Conservation (phyloP, 208 protist species). For the Leishmania martiniquensis region DNA sequence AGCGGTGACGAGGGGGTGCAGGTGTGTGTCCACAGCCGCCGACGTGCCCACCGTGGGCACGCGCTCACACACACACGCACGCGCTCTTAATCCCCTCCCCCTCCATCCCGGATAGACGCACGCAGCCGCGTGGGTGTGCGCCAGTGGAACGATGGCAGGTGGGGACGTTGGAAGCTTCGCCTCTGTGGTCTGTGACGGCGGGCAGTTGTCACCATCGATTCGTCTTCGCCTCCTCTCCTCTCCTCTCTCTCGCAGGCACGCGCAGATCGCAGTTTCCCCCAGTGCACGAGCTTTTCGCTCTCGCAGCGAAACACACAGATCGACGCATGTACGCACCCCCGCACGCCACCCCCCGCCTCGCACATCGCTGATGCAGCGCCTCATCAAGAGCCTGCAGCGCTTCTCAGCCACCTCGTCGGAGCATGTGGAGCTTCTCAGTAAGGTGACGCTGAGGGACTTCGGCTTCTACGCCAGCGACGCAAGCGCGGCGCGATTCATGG, state of each 20-base stretch:
- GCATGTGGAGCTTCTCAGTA: slow-evolving; percentile 28
- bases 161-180: neutral
- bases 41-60: too few species aligned
- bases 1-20: too few species aligned
- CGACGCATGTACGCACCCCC: neutral
- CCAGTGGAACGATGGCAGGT: neutral
- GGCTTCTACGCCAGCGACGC: slow-evolving; percentile 52
- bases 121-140: neutral
- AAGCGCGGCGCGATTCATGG: slow-evolving; percentile 28
- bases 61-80: too few species aligned
- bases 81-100: too few species aligned
- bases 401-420: slow-evolving; percentile 25
- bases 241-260: too few species aligned
- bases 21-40: too few species aligned
- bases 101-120: too few species aligned
- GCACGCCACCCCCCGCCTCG: neutral
- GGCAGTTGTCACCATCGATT: too few species aligned
- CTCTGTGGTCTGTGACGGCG: neutral
- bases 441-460: slow-evolving; percentile 42
- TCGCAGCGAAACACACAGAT: too few species aligned
- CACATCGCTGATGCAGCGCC: slow-evolving; percentile 19
- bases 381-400: slow-evolving; percentile 29
- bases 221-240: too few species aligned
- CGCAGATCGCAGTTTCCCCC: neutral
- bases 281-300: too few species aligned